Evolutionary conservation across 2,329 filamentous ascomycete species (phyloP).

Genomic region (Fonsecaea nubica): DNA sequence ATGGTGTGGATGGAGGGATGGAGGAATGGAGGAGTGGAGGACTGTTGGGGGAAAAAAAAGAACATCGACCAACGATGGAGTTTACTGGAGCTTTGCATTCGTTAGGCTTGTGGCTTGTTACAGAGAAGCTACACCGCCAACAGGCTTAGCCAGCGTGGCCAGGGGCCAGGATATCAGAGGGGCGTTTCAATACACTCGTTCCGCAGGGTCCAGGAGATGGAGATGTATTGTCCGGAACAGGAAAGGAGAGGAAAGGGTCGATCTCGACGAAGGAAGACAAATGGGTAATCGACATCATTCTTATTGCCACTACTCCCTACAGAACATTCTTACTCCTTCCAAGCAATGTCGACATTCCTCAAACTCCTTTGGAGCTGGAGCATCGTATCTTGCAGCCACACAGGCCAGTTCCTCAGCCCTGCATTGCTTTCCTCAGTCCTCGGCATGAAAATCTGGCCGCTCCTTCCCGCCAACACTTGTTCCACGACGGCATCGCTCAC

Average conservation of each 20-base stretch:
- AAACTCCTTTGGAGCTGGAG: slow-evolving; percentile 8
- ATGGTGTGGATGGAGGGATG: neutral
- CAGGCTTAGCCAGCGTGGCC: neutral
- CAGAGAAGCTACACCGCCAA: neutral
- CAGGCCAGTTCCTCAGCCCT: slow-evolving; percentile 23
- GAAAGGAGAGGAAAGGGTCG: neutral
- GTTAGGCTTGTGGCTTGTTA: neutral
- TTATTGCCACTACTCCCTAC: neutral
- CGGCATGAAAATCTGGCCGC: slow-evolving; percentile 38
- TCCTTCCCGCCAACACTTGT: slow-evolving; percentile 41
- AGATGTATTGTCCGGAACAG: neutral
- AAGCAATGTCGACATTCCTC: neutral
- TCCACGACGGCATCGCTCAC: slow-evolving; percentile 62
- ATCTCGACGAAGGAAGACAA: too few relatives aligned
- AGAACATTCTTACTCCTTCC: neutral
- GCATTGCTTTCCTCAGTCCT: slow-evolving; percentile 24
- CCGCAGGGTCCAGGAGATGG: neutral
- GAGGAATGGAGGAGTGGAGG: neutral
- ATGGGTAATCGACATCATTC: too few relatives aligned
- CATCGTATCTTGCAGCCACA: slow-evolving; percentile 38
- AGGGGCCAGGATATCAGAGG: neutral
- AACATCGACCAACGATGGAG: slow-evolving; percentile 1
- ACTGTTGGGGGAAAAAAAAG: neutral
- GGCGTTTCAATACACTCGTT: neutral
- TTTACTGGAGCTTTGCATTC: neutral